phyloP scores from a whole-genome alignment of 2,329 filamentous ascomycete genomes.

The Escovopsis sp. region DNA sequence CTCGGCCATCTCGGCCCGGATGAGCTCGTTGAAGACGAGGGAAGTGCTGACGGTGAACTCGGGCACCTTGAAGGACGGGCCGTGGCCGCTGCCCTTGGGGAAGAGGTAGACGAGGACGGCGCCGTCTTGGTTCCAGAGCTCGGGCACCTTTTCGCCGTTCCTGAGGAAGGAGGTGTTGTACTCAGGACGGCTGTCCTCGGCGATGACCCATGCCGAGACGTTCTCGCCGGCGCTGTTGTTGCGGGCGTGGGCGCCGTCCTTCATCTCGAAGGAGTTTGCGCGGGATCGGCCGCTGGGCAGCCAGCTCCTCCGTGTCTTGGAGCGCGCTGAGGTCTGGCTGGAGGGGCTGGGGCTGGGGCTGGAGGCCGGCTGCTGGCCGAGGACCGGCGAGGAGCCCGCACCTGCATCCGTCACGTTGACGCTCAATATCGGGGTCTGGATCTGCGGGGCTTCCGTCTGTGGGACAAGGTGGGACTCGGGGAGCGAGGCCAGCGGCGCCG shows the following conservation, averaged over 20 bases:
- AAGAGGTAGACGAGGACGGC: conserved; percentile 44
- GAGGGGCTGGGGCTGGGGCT: conserved; percentile 26
- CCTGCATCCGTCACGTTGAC: background rate
- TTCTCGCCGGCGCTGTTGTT: conserved; percentile 7
- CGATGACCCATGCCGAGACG: conserved; percentile 38
- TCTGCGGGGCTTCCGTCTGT: conserved; percentile 10
- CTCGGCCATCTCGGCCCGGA: conserved; percentile 32
- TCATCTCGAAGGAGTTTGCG: conserved; percentile 29
- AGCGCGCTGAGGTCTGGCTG: conserved; percentile 15
- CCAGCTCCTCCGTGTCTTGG: conserved; percentile 34
- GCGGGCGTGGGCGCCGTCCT: background rate
- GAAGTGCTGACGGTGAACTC: conserved; percentile 40
- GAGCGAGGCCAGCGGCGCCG: background rate
- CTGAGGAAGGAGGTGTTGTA: conserved; percentile 39
- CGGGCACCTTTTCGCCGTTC: conserved; percentile 46
- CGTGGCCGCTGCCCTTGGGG: conserved; percentile 31
- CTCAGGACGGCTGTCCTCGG: conserved; percentile 35
- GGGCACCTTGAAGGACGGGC: conserved; percentile 46
- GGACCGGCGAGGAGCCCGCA: conserved; percentile 10
- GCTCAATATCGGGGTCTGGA: conserved; percentile 3
- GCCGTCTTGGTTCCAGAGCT: conserved; percentile 49
- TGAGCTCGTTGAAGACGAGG: conserved; percentile 36
- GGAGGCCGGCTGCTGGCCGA: conserved; percentile 14
- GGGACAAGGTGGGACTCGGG: conserved; percentile 11
- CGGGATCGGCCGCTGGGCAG: conserved; percentile 36